Evolutionary conservation across 768 basidiomycete genomes (phyloP).

Genomic region (Boletus sp.): DNA sequence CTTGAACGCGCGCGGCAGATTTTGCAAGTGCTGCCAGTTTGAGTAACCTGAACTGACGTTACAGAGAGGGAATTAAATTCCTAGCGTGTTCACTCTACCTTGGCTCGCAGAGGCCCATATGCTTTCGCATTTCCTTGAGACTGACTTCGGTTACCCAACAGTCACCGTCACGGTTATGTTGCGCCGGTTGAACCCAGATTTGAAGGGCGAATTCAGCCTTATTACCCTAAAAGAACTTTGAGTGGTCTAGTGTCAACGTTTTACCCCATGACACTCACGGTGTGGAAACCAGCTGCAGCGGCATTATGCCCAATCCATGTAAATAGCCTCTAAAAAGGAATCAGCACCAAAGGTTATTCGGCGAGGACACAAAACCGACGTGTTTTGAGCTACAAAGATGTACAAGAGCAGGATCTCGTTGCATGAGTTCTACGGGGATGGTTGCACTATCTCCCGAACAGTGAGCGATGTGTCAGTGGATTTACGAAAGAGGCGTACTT

Average conservation of each 20-base stretch:
- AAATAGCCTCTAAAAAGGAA: constrained; percentile 6
- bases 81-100: constrained; percentile 29
- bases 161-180: constrained; percentile 29
- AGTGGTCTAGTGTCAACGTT: background rate
- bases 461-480: background rate
- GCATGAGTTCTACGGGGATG: constrained; percentile 39
- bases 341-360: background rate
- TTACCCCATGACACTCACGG: constrained; percentile 13
- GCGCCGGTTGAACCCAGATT: constrained; percentile 24
- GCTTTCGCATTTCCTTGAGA: constrained; percentile 29
- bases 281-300: constrained; percentile 19
- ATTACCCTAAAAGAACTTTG: constrained; percentile 34
- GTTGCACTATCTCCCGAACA: constrained; percentile 32
- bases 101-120: constrained; percentile 34
- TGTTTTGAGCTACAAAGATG: constrained; percentile 23
- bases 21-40: constrained; percentile 37
- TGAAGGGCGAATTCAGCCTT: constrained; percentile 33
- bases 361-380: constrained; percentile 8
- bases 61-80: background rate
- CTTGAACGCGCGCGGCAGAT: constrained; percentile 34
- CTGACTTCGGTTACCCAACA: constrained; percentile 34
- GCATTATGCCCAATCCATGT: constrained; percentile 24
- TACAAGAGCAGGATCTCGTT: constrained; percentile 38
- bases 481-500: constrained; percentile 32
- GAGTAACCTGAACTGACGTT: constrained; percentile 27